Conservation (phyloP, 345 rosid genomes). For the Schrenkiella parvula region DNA sequence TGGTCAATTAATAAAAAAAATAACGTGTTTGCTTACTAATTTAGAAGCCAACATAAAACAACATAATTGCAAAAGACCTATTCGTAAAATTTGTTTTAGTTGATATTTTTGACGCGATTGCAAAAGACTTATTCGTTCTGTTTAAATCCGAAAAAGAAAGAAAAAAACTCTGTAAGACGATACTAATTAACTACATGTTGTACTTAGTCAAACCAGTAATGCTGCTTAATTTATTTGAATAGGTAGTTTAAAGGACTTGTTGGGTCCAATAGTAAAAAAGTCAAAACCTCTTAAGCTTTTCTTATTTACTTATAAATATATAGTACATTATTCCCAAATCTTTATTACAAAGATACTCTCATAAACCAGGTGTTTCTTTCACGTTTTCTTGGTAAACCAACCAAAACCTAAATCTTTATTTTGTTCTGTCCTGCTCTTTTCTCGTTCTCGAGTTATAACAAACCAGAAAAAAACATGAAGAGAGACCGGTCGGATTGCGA, state of each 20-base stretch:
- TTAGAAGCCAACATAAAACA: neutral
- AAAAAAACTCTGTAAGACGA: neutral
- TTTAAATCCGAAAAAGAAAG: neutral
- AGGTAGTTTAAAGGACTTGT: neutral
- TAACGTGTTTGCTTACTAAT: neutral
- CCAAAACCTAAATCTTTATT: neutral
- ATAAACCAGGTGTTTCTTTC: neutral
- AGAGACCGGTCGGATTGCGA: slow-evolving; percentile 34
- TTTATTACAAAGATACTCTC: neutral
- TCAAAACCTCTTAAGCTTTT: neutral
- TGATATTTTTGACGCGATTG: neutral
- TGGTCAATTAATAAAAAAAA: neutral
- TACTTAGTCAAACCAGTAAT: slow-evolving; percentile 20
- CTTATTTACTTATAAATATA: slow-evolving; percentile 3
- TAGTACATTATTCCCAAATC: neutral
- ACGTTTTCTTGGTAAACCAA: neutral
- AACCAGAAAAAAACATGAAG: slow-evolving; percentile 33
- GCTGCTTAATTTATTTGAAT: slow-evolving; percentile 13
- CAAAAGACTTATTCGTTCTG: neutral
- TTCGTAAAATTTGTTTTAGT: neutral
- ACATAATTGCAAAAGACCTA: neutral
- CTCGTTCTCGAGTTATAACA: neutral
- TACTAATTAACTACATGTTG: neutral
- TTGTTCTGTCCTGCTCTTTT: slow-evolving; percentile 1
- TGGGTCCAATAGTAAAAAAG: neutral